phyloP scores from a whole-genome alignment of 2,329 filamentous ascomycete genomes.

The Periconia sp. region DNA sequence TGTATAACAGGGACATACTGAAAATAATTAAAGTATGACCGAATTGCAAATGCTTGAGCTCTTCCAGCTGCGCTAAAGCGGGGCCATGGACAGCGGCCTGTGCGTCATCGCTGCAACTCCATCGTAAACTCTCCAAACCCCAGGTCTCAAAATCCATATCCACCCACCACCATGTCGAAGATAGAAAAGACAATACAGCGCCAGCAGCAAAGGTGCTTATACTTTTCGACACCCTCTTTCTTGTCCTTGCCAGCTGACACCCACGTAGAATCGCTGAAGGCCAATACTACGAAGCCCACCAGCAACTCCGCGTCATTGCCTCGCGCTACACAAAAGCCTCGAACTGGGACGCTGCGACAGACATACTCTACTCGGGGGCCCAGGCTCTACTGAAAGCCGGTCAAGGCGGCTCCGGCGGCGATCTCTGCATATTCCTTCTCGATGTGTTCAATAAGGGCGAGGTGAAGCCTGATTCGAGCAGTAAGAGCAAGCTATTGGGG shows the following conservation, averaged over 20 bases:
- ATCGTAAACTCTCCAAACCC: neutral
- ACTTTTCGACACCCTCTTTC: neutral
- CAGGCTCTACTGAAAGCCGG: slow-evolving; percentile 86
- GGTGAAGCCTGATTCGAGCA: slow-evolving; percentile 74
- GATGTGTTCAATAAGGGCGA: slow-evolving; percentile 91
- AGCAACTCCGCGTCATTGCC: slow-evolving; percentile 95
- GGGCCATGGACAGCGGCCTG: neutral
- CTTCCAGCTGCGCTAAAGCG: neutral
- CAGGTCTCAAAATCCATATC: neutral
- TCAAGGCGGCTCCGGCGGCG: slow-evolving; percentile 92
- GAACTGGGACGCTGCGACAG: slow-evolving; percentile 84
- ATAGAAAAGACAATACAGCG: slow-evolving; percentile 75
- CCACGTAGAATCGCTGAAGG: slow-evolving; percentile 78
- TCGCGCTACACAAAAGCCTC: slow-evolving; percentile 88
- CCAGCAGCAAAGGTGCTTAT: slow-evolving; percentile 74
- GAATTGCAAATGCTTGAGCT: too few relatives aligned
- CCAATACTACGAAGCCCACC: slow-evolving; percentile 97
- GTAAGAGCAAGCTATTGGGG: slow-evolving; percentile 76
- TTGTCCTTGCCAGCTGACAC: slow-evolving; percentile 20
- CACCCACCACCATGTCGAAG: slow-evolving; percentile 47
- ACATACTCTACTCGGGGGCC: slow-evolving; percentile 84
- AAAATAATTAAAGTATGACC: too few relatives aligned
- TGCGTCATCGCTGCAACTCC: slow-evolving; percentile 8
- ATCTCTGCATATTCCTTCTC: slow-evolving; percentile 83
- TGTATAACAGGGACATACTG: too few relatives aligned